phyloP scores from a whole-genome alignment of 768 basidiomycete genomes.

The Pisolithus tinctorius region DNA sequence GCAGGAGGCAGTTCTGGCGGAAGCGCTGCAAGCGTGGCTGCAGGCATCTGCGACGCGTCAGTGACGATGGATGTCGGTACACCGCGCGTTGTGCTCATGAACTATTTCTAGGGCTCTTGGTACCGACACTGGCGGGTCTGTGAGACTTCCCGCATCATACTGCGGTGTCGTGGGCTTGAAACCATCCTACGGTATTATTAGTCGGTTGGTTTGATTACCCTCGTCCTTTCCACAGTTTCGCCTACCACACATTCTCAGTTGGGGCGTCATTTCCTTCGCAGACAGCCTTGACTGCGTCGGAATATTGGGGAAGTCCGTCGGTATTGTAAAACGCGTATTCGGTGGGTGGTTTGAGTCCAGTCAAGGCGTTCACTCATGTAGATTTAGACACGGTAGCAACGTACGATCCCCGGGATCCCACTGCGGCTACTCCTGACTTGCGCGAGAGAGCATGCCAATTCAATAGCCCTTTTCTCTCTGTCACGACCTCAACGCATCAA shows the following conservation, averaged over 20 bases:
- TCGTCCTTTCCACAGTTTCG: background rate
- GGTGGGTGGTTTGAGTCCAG: conserved; percentile 37
- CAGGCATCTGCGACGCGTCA: conserved; percentile 78
- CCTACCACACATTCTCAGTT: conserved; percentile 37
- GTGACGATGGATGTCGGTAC: conserved; percentile 22
- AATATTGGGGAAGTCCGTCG: conserved; percentile 54
- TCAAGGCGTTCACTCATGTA: background rate
- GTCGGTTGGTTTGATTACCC: conserved; percentile 46
- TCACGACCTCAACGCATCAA: background rate
- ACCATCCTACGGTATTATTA: conserved; percentile 89
- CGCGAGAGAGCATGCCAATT: conserved; percentile 30
- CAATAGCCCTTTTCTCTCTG: conserved; percentile 12
- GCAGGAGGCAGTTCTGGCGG: conserved; percentile 96
- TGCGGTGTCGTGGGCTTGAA: conserved; percentile 91
- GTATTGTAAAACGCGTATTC: conserved; percentile 49
- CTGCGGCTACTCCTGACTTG: conserved; percentile 43
- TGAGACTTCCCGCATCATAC: conserved; percentile 88
- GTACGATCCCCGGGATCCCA: conserved; percentile 70
- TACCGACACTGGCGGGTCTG: conserved; percentile 95
- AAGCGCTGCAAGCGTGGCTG: conserved; percentile 88
- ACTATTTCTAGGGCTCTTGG: conserved; percentile 64
- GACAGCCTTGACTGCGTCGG: conserved; percentile 96
- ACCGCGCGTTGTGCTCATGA: conserved; percentile 1
- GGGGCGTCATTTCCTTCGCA: conserved; percentile 90
- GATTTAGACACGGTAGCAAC: conserved; percentile 27